Evolutionary conservation across 2,329 filamentous ascomycete species (phyloP).

Genomic region (Lachnellula willkommii): DNA sequence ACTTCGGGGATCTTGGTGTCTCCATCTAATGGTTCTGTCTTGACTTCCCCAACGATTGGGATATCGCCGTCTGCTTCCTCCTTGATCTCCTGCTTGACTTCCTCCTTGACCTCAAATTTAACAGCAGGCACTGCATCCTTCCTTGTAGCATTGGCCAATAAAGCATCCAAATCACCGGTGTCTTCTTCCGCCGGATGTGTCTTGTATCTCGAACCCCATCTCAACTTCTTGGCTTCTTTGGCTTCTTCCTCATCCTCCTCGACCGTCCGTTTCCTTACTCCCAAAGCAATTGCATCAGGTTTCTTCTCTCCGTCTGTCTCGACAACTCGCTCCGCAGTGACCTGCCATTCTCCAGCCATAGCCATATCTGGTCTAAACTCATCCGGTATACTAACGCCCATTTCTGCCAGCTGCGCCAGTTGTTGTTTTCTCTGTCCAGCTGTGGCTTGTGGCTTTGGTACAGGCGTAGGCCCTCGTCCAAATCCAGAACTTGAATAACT

Average conservation of each 20-base stretch:
- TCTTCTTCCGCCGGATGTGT: slow-evolving; percentile 30
- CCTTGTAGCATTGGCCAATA: slow-evolving; percentile 25
- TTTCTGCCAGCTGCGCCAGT: slow-evolving; percentile 76
- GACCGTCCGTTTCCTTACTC: slow-evolving; percentile 57
- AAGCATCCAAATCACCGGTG: slow-evolving; percentile 36
- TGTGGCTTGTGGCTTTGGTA: slow-evolving; percentile 34
- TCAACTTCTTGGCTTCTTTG: slow-evolving; percentile 53
- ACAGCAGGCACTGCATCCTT: slow-evolving; percentile 24
- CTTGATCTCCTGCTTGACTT: slow-evolving; percentile 20
- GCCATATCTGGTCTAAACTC: slow-evolving; percentile 76
- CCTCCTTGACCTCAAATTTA: slow-evolving; percentile 19
- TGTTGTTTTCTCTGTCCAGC: slow-evolving; percentile 73
- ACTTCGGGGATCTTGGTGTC: slow-evolving; percentile 33
- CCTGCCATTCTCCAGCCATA: slow-evolving; percentile 83
- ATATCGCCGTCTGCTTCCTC: slow-evolving; percentile 1
- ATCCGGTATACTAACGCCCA: slow-evolving; percentile 81
- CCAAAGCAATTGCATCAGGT: slow-evolving; percentile 40
- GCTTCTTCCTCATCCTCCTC: slow-evolving; percentile 58
- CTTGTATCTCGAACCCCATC: slow-evolving; percentile 32
- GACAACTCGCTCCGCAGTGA: slow-evolving; percentile 40
- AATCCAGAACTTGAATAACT: slow-evolving; percentile 23
- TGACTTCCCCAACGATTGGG: slow-evolving; percentile 13
- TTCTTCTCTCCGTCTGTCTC: slow-evolving; percentile 41
- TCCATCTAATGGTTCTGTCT: slow-evolving; percentile 24
- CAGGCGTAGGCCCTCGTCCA: slow-evolving; percentile 24